Evolutionary conservation across 2,329 filamentous ascomycete species (phyloP), one percentile per base, ranked within the genome.

Genomic region (Ceratocystiopsis minuta): DNA sequence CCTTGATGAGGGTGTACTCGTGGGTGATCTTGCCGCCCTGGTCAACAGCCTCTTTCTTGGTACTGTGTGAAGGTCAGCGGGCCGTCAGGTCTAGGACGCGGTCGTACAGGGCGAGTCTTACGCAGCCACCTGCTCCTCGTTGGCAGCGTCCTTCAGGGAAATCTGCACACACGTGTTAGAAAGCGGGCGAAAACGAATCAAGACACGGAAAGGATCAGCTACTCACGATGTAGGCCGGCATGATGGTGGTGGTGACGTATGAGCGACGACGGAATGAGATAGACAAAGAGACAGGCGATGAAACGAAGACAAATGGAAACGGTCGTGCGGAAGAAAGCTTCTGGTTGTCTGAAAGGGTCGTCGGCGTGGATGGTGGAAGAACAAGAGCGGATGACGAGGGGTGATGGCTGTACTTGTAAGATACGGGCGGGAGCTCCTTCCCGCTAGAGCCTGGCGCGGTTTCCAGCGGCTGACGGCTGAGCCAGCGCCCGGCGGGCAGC

Each of bases 1-100:
- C 87, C 66, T 88, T 92, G 70, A 94, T 86, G 53, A 94, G 63
- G 46, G 64, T 78, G 68, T 84, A 94, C 59, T 90, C 82, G 52
- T 90, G 77, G 43, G 65, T 74, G 63, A 96, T 90, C 60, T 74
- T 75, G 57, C 86, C 88, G 55, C 88, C 88, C 57, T 88, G 75
- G 36, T 79, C 70, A 46, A 58, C 63, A 52, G 78, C 81, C 45
- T 78, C 64, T 58, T 87, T 64, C 75, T 93, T 93, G 46, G 81
- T 80, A 41, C 81, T 86, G 53, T 36, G 11, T 9, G 11, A 14
- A 1, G 28, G 35, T 40, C 17, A 43, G 42, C 31, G 35, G 4
- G 17, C 2, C 15, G 1, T 15, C 10, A 13, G 34, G 15, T 16
- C 15, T 6, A 13, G 32, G 14, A 14, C 17, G 13, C n/a, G 14